Percentiles rank a stretch among this genome's conserved stretches.
Evolutionary conservation across 495 filamentous ascomycete species (phyloP).

Genomic region (Chaetomium cochliodes): DNA sequence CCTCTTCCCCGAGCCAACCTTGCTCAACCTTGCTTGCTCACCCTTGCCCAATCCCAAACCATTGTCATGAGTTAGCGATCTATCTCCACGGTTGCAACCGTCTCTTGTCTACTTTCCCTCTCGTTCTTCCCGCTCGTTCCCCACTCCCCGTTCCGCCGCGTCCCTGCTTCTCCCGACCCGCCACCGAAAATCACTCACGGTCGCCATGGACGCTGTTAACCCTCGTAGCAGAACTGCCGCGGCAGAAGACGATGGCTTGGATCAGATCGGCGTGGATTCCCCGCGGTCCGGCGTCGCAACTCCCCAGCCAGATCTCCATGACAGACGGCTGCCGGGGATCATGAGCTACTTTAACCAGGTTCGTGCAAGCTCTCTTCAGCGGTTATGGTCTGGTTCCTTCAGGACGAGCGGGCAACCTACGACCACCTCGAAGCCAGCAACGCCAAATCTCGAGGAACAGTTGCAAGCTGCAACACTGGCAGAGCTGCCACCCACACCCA

Average conservation of each 20-base stretch:
- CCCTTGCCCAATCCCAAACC: slow-evolving; percentile 30
- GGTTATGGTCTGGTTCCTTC: slow-evolving; percentile 40
- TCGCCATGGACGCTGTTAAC: slow-evolving; percentile 47
- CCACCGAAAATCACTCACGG: slow-evolving; percentile 25
- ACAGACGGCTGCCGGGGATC: slow-evolving; percentile 88
- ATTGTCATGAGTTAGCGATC: slow-evolving; percentile 40
- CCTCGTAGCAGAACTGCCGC: slow-evolving; percentile 47
- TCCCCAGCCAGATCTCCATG: slow-evolving; percentile 81
- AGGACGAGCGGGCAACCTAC: slow-evolving; percentile 40
- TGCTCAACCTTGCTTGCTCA: slow-evolving; percentile 24
- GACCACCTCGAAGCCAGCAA: slow-evolving; percentile 33
- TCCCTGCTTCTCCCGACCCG: slow-evolving; percentile 22
- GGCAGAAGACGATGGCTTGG: slow-evolving; percentile 65
- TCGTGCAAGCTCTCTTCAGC: slow-evolving; percentile 63
- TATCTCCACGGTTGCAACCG: slow-evolving; percentile 26
- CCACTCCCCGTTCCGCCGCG: slow-evolving; percentile 17
- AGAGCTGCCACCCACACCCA: slow-evolving; percentile 27
- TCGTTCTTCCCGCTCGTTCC: slow-evolving; percentile 27
- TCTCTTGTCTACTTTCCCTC: slow-evolving; percentile 26
- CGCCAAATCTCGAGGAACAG: slow-evolving; percentile 39
- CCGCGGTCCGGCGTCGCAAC: slow-evolving; percentile 84
- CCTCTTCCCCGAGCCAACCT: slow-evolving; percentile 33
- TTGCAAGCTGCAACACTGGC: slow-evolving; percentile 32
- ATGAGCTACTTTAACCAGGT: slow-evolving; percentile 97
- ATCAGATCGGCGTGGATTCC: slow-evolving; percentile 77